Conservation (phyloP, 371 early-diverging fungal genomes). For the Catenaria anguillulae region DNA sequence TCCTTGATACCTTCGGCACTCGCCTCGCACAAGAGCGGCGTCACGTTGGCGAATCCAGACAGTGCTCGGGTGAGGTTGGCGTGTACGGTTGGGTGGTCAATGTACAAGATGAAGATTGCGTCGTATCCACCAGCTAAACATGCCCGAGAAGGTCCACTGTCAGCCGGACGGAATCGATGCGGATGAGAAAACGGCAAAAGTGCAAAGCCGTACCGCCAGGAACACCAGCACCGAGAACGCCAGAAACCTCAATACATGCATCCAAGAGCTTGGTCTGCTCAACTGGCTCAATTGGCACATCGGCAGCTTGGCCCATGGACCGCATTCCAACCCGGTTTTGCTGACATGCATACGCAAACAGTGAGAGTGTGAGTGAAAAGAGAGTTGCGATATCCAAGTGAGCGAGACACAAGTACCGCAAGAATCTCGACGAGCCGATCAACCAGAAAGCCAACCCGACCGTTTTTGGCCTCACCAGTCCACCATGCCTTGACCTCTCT, state of each 20-base stretch:
- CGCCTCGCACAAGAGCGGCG: background rate
- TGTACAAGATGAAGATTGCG: conserved; percentile 52
- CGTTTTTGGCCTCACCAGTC: no score
- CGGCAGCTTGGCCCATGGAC: conserved; percentile 49
- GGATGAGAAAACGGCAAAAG: background rate
- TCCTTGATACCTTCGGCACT: background rate
- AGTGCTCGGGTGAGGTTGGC: background rate
- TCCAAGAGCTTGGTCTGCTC: conserved; percentile 73
- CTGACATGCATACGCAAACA: no score
- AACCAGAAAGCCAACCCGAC: background rate
- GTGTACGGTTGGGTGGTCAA: background rate
- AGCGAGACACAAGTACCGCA: no score
- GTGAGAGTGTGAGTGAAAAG: no score
- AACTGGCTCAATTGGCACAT: conserved; percentile 78
- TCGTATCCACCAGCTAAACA: conserved; percentile 83
- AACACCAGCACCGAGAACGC: conserved; percentile 79
- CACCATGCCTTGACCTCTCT: no score
- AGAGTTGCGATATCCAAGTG: no score
- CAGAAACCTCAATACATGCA: conserved; percentile 50
- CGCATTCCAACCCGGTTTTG: conserved; percentile 35
- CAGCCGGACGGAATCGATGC: no score
- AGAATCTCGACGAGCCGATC: background rate
- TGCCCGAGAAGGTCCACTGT: background rate
- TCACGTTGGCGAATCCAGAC: background rate
- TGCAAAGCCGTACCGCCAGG: conserved; percentile 64